Percentiles rank a stretch among this genome's conserved stretches.
Evolutionary conservation across 2,329 filamentous ascomycete genomes (phyloP).

Genomic region (Neopestalotiopsis sp.): DNA sequence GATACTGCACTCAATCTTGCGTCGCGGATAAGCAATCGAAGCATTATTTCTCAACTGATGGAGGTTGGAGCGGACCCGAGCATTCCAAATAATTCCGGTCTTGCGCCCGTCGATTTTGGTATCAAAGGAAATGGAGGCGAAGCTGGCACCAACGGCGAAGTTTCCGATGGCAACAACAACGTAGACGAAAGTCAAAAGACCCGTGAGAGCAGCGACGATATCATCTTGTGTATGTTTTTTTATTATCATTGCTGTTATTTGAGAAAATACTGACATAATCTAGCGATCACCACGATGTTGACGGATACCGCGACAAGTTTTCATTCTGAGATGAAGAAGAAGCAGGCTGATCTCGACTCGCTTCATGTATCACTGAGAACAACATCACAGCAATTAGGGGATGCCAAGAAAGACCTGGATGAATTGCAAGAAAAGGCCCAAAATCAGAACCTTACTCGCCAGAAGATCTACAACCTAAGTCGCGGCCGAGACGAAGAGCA

Average conservation of each 20-base stretch:
- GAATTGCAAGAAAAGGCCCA: constrained; percentile 69
- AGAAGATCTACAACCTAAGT: constrained; percentile 80
- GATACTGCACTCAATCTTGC: constrained; percentile 96
- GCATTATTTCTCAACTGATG: constrained; percentile 94
- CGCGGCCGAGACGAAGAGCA: constrained; percentile 76
- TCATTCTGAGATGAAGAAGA: constrained; percentile 78
- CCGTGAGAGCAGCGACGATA: constrained; percentile 78
- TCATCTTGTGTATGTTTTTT: constrained; percentile 72
- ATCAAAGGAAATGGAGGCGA: constrained; percentile 72
- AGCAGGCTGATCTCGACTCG: constrained; percentile 82
- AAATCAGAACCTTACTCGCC: constrained; percentile 68
- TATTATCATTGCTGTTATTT: background rate
- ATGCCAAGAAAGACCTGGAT: constrained; percentile 77
- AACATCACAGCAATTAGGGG: constrained; percentile 78
- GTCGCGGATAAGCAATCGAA: constrained; percentile 88
- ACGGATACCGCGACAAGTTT: constrained; percentile 81
- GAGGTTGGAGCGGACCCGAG: constrained; percentile 95
- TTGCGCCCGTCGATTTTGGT: constrained; percentile 92
- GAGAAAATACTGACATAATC: constrained; percentile 37
- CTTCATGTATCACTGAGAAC: constrained; percentile 83
- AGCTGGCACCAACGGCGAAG: constrained; percentile 48
- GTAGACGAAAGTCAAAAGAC: constrained; percentile 55
- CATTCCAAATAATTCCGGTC: constrained; percentile 87
- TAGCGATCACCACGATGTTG: constrained; percentile 83
- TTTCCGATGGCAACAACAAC: constrained; percentile 22